Evolutionary conservation across 2,329 filamentous ascomycete species (phyloP).

Genomic region (Hypoxylon sp.): DNA sequence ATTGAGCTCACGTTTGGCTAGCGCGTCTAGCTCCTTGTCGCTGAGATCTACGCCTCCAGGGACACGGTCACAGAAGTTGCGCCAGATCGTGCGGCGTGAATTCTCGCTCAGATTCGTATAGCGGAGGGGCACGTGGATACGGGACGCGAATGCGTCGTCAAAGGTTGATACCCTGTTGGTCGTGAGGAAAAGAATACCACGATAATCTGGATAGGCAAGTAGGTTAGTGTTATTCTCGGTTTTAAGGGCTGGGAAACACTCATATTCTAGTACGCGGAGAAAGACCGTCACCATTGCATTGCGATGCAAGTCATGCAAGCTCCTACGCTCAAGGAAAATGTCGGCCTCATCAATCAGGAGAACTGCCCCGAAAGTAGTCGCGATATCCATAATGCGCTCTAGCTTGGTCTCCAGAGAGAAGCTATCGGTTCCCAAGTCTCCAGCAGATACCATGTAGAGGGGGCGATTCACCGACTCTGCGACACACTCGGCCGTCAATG

Average conservation of each 20-base stretch:
- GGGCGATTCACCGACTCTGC: constrained; percentile 49
- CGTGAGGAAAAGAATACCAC: constrained; percentile 40
- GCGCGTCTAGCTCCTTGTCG: constrained; percentile 35
- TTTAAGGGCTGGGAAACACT: not conserved
- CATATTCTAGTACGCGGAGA: constrained; percentile 37
- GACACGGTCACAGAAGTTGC: constrained; percentile 37
- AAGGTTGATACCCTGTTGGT: constrained; percentile 38
- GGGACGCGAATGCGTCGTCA: constrained; percentile 39
- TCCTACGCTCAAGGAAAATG: constrained; percentile 50
- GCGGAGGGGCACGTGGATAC: constrained; percentile 39
- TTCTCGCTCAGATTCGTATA: constrained; percentile 31
- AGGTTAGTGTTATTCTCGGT: not conserved
- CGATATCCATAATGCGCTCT: constrained; percentile 50
- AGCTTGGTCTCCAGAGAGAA: constrained; percentile 39
- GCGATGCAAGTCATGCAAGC: constrained; percentile 30
- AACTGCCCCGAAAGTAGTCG: constrained; percentile 51
- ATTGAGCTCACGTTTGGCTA: constrained; percentile 40
- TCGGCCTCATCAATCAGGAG: constrained; percentile 48
- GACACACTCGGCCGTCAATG: constrained; percentile 50
- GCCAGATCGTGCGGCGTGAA: constrained; percentile 35
- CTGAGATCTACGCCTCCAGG: constrained; percentile 36
- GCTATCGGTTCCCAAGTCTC: constrained; percentile 45
- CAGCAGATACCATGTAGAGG: constrained; percentile 47
- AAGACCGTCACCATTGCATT: constrained; percentile 41
- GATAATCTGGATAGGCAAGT: constrained; percentile 28